Evolutionary conservation across 2,329 filamentous ascomycete species (phyloP).

Genomic region (Colletotrichum chlorophyti): DNA sequence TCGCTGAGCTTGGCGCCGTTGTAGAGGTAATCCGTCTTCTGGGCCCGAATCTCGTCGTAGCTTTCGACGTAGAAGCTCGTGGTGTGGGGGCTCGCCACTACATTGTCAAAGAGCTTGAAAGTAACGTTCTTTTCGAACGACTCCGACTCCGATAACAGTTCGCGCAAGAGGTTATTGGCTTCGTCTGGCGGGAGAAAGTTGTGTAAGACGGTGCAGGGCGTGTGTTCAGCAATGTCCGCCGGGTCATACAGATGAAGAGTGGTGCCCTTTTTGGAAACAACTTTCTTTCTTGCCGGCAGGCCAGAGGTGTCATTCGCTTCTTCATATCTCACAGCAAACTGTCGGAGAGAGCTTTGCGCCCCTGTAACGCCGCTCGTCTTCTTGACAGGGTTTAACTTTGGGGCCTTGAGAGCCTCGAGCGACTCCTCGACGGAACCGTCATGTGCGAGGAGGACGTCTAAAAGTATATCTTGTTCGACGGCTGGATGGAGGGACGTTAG

Average conservation of each 20-base stretch:
- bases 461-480: slow-evolving; percentile 68
- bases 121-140: slow-evolving; percentile 70
- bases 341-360: slow-evolving; percentile 69
- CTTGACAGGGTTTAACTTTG: slow-evolving; percentile 39
- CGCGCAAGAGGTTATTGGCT: slow-evolving; percentile 76
- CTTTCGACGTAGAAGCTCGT: slow-evolving; percentile 83
- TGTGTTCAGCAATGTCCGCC: slow-evolving; percentile 79
- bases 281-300: slow-evolving; percentile 50
- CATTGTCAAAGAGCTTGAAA: slow-evolving; percentile 88
- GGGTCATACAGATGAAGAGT: slow-evolving; percentile 87
- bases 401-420: slow-evolving; percentile 57
- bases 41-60: slow-evolving; percentile 69
- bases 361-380: slow-evolving; percentile 49
- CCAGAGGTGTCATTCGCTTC: slow-evolving; percentile 1
- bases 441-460: slow-evolving; percentile 80
- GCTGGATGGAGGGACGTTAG: slow-evolving; percentile 78
- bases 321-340: slow-evolving; percentile 45
- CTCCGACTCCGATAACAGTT: slow-evolving; percentile 76
- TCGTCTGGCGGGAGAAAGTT: slow-evolving; percentile 80
- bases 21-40: slow-evolving; percentile 84
- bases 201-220: slow-evolving; percentile 90
- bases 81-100: slow-evolving; percentile 86
- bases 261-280: slow-evolving; percentile 76
- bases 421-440: slow-evolving; percentile 78
- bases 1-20: slow-evolving; percentile 80